These are phyloP conservation scores for Amanita polypyramis DNA, from an alignment of 768 basidiomycete genomes.

Conservation along the genomic window DNA sequence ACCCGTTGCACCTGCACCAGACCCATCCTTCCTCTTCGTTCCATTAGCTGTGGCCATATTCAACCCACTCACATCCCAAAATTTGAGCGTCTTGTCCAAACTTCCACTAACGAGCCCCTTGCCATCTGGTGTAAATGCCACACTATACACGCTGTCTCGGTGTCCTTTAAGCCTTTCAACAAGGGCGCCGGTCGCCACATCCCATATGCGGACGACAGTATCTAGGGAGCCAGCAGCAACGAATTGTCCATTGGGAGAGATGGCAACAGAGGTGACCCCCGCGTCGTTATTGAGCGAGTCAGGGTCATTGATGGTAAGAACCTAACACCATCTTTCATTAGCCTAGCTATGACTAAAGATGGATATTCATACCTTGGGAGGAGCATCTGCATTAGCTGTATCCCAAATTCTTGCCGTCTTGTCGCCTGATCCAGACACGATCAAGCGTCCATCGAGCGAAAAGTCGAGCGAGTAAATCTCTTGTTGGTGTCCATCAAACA, in stretches of 20 bases:
- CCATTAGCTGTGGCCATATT: conserved; percentile 19
- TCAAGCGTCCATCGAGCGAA: conserved; percentile 72
- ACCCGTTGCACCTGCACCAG: conserved; percentile 7
- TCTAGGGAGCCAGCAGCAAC: conserved; percentile 67
- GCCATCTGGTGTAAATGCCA: conserved; percentile 91
- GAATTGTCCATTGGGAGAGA: conserved; percentile 60
- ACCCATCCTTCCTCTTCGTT: conserved; percentile 8
- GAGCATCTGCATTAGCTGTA: conserved; percentile 19
- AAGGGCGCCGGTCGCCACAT: conserved; percentile 54
- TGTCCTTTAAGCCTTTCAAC: conserved; percentile 73
- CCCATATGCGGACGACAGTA: conserved; percentile 75
- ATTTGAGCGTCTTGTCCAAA: conserved; percentile 80
- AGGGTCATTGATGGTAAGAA: conserved; percentile 40
- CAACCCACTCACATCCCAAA: conserved; percentile 79
- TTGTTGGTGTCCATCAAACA: conserved; percentile 84
- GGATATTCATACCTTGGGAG: not conserved
- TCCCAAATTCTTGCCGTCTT: conserved; percentile 40
- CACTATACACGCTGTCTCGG: conserved; percentile 75
- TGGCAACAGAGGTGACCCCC: conserved; percentile 72
- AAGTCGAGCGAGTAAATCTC: conserved; percentile 95
- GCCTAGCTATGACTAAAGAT: not conserved
- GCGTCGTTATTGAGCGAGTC: conserved; percentile 37
- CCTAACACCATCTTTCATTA: conserved; percentile 14
- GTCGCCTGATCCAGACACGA: conserved; percentile 85
- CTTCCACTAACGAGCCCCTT: conserved; percentile 86